Base-by-base conservation (phyloP, 2,329 filamentous ascomycete genomes). In the Lanzia echinophila region DNA sequence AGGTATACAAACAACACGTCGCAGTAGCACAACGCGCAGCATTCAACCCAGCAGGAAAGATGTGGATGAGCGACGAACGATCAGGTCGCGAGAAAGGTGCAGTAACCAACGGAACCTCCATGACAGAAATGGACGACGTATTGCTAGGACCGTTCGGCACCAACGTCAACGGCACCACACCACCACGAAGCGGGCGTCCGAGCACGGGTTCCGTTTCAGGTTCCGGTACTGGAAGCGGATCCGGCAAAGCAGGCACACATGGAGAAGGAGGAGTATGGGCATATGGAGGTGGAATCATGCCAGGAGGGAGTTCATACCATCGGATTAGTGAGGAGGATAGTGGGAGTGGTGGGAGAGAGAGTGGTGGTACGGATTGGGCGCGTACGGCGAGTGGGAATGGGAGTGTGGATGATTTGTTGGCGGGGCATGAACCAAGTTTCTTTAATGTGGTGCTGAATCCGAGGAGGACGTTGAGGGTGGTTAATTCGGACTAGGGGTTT, bases 391-490 rank as follows among this genome's bases (percentile, higher is more conserved):
- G 67, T 3, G 67, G 65, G 20, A 71, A 68, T 49, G 69, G 67
- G 48, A 62, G 63, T 19, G 70, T 69, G 38, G 81, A 83, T 53
- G 81, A 85, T 62, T 63, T 87, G 58, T 63, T 86, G 15, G 75
- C 73, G 3, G 81, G 79, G 0, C 76, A 83, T 56, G 83, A 88
- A 67, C 86, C 86, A 56, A 86, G 78, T 55, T 90, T 88, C 70
- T 82, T 87, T 67, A 86, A 78, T 47, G 83, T 87, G 28, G 70
- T 88, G 63, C 68, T 88, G 69, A 84, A 84, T 57, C 85, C 85
- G 20, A 74, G 84, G 63, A 73, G 85, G 64, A 87, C 83, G 62
- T 70, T 88, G 71, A 74, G 83, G 63, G 84, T 88, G 34, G 83
- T 88, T 20, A 88, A 88, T 58, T 53, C 52, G 38, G 65, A 68